phyloP scores from a whole-genome alignment of 129 eudicot species.

The Flaveria trinervia region DNA sequence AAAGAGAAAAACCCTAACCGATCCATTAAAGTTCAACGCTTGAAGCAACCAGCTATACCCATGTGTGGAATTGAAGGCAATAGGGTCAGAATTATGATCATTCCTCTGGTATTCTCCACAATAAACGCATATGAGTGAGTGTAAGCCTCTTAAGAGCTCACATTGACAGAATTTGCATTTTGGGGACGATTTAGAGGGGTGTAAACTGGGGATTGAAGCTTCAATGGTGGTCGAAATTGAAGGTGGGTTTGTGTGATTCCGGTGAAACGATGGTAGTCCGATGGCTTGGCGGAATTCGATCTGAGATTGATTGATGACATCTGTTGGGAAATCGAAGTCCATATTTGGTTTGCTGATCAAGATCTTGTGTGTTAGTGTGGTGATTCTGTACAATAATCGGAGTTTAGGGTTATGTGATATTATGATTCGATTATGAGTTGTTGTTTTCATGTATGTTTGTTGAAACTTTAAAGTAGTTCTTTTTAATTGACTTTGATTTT shows the following conservation, averaged over 20 bases:
- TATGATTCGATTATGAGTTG: too few species aligned
- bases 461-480: too few species aligned
- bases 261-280: conserved; percentile 55
- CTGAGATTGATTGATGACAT: conserved; percentile 60
- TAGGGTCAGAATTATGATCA: conserved; percentile 53
- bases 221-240: conserved; percentile 47
- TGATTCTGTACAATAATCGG: conserved; percentile 15
- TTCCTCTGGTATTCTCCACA: conserved; percentile 53
- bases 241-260: conserved; percentile 46
- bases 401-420: not conserved
- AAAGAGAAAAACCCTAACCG: conserved; percentile 44
- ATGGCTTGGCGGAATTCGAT: conserved; percentile 51
- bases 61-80: conserved; percentile 52
- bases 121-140: conserved; percentile 67
- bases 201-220: conserved; percentile 46
- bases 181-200: conserved; percentile 45
- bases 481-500: too few species aligned
- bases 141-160: conserved; percentile 63
- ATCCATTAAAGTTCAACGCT: conserved; percentile 69
- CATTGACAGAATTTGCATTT: conserved; percentile 66
- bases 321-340: conserved; percentile 49
- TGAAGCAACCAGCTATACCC: conserved; percentile 71
- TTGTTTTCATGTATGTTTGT: too few species aligned
- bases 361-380: conserved; percentile 9
- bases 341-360: conserved; percentile 19